A percentile compares a stretch with the other conserved stretches of the same genome.
phyloP scores from a whole-genome alignment of 2,329 filamentous ascomycete genomes.

The Aureobasidium leucospermi region DNA sequence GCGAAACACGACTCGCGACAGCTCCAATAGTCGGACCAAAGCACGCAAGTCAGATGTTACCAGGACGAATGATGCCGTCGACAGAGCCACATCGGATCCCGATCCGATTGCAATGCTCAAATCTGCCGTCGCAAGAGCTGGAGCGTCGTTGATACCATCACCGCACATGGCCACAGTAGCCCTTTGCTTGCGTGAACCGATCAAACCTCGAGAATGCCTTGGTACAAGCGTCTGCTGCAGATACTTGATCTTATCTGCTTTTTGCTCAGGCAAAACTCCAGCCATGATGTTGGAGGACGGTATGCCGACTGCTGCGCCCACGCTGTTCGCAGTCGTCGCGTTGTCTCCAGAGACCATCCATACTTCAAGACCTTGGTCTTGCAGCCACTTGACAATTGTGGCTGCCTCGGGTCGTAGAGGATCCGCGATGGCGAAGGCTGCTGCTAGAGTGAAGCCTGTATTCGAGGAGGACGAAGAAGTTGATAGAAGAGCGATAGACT shows the following conservation, averaged over 20 bases:
- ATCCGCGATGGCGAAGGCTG: conserved; percentile 71
- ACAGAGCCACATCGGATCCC: conserved; percentile 76
- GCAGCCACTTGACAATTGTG: conserved; percentile 43
- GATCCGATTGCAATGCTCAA: conserved; percentile 76
- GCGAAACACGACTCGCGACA: conserved; percentile 65
- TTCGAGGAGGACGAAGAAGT: conserved; percentile 1
- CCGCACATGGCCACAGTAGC: conserved; percentile 74
- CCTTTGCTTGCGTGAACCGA: conserved; percentile 24
- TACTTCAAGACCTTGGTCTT: conserved; percentile 59
- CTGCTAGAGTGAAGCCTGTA: conserved; percentile 43
- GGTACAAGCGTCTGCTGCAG: conserved; percentile 28
- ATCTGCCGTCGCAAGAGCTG: conserved; percentile 71
- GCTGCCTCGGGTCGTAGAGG: conserved; percentile 66
- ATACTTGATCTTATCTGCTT: conserved; percentile 61
- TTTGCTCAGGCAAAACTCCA: conserved; percentile 77
- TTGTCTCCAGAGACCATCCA: conserved; percentile 96
- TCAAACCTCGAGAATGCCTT: background rate
- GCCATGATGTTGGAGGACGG: conserved; percentile 68
- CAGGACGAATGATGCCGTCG: conserved; percentile 73
- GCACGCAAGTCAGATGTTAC: conserved; percentile 62
- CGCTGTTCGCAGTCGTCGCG: conserved; percentile 68
- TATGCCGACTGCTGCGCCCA: conserved; percentile 71
- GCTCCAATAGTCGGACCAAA: conserved; percentile 64
- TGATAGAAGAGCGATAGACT: conserved; percentile 33
- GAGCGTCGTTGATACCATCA: conserved; percentile 81